Evolutionary conservation across 2,329 filamentous ascomycete species (phyloP), one percentile per base, ranked within the genome.

Genomic region (Arthrinium puccinioides): DNA sequence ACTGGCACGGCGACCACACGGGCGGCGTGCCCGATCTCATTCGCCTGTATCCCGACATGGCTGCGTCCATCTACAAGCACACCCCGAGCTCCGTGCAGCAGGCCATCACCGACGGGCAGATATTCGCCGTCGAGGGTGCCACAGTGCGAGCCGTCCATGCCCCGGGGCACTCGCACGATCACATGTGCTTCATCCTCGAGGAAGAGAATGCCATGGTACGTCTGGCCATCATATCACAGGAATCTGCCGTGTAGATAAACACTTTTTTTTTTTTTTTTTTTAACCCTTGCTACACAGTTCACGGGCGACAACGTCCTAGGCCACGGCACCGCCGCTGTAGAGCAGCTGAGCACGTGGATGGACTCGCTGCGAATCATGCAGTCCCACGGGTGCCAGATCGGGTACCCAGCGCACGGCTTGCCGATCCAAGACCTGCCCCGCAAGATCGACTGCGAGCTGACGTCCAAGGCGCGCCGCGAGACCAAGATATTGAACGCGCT

Each of bases 1-100:
- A 97, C 59, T 94, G 88, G 87, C 90, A 97, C 53, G 73, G 67
- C 26, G 90, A 97, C 55, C 90, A 97, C 55, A 74, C 81, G 4
- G 76, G 80, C 11, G 90, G 90, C 6, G 72, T 96, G 11, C 57
- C 64, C 1, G 79, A 92, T 49, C 66, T 96, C 1, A 62, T 80
- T 9, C 57, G 60, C 5, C 51, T 81, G 14, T 83, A 70, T 14
- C 81, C 84, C 0, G 52, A 68, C 9, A 75, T 73, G 4, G 64
- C 65, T 15, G 59, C 37, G 56, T 69, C 37, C 62, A 44, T 89
- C 26, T 76, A 79, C 62, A 89, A 89, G 57, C 63, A 81, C 46
- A 59, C 74, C 14, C 79, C 82, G 0, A 62, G 57, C 2, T 49
- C 60, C 6, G 62, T 56, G 0, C 75, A 80, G 52, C 50, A 54